Conservation (phyloP, 2,329 filamentous ascomycete species). For the Emmonsiellopsis sp. region DNA sequence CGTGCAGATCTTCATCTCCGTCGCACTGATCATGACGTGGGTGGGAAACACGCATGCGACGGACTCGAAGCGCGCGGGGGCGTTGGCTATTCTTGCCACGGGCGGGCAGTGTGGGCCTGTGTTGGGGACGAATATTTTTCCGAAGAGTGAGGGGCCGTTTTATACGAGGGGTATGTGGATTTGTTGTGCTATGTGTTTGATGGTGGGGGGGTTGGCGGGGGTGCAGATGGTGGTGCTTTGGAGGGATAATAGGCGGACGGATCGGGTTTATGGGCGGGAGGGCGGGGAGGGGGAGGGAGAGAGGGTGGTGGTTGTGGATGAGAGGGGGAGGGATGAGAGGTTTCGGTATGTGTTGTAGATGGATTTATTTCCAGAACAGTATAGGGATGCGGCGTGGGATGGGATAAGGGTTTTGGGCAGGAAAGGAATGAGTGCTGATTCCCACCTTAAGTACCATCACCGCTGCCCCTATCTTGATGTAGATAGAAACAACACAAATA, state of each 20-base stretch:
- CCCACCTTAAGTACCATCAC: too few species aligned
- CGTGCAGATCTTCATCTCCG: slow-evolving; percentile 30
- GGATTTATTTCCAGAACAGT: neutral
- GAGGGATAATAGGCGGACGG: slow-evolving; percentile 15
- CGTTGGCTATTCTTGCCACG: slow-evolving; percentile 29
- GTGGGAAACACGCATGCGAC: slow-evolving; percentile 29
- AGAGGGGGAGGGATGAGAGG: neutral
- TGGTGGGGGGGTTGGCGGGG: slow-evolving; percentile 12
- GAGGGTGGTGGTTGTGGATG: neutral
- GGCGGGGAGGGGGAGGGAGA: neutral
- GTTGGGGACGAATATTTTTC: slow-evolving; percentile 26
- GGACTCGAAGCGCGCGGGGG: slow-evolving; percentile 29
- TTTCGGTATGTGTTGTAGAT: neutral
- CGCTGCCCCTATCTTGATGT: too few species aligned
- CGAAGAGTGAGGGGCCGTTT: slow-evolving; percentile 23
- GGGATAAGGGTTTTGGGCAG: too few species aligned
- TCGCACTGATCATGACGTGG: slow-evolving; percentile 29
- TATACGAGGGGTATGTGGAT: slow-evolving; percentile 31
- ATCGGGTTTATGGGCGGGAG: slow-evolving; percentile 1
- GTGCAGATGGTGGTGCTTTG: slow-evolving; percentile 14
- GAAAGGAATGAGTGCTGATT: too few species aligned
- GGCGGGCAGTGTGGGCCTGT: slow-evolving; percentile 28
- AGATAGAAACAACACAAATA: too few species aligned
- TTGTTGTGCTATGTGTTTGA: slow-evolving; percentile 22
- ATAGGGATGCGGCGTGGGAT: too few species aligned